Percentiles rank a stretch among this genome's conserved stretches.
These are phyloP conservation scores for Symbiodinium pilosum DNA, from an alignment of 73 alveolate genomes.

Conservation along the genomic window DNA sequence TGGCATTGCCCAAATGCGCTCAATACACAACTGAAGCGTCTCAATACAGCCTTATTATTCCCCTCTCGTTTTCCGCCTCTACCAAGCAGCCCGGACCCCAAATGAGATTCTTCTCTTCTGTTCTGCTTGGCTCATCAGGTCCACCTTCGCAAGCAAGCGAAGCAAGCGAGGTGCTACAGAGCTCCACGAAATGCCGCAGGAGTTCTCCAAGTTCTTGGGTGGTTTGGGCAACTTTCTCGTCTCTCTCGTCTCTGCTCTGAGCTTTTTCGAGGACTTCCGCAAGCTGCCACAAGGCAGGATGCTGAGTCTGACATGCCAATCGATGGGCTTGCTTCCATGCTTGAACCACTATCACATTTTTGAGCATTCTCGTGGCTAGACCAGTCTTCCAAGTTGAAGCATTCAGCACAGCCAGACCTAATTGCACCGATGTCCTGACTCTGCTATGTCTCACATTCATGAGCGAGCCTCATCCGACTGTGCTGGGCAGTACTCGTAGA, in stretches of 20 bases:
- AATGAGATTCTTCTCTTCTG: background rate
- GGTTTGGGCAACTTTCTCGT: no score
- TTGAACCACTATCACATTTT: no score
- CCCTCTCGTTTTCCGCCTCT: no score
- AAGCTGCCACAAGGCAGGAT: background rate
- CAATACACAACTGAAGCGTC: no score
- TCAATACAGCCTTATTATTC: no score
- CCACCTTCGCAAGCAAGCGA: background rate
- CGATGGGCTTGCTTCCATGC: background rate
- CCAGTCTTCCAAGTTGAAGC: no score
- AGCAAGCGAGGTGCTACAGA: background rate
- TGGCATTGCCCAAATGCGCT: no score
- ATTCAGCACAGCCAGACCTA: no score
- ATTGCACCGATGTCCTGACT: no score
- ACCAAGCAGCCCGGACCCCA: background rate
- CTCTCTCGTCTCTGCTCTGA: background rate
- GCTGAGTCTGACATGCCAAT: background rate
- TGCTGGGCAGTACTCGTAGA: conserved; percentile 33
- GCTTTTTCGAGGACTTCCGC: background rate
- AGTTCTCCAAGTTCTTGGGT: background rate
- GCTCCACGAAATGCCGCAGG: background rate
- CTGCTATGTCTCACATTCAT: no score
- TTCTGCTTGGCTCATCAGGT: background rate
- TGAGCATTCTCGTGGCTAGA: no score
- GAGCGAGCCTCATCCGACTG: background rate